Base-by-base conservation (phyloP, 495 filamentous ascomycete species). In the Trichoderma gamsii region DNA sequence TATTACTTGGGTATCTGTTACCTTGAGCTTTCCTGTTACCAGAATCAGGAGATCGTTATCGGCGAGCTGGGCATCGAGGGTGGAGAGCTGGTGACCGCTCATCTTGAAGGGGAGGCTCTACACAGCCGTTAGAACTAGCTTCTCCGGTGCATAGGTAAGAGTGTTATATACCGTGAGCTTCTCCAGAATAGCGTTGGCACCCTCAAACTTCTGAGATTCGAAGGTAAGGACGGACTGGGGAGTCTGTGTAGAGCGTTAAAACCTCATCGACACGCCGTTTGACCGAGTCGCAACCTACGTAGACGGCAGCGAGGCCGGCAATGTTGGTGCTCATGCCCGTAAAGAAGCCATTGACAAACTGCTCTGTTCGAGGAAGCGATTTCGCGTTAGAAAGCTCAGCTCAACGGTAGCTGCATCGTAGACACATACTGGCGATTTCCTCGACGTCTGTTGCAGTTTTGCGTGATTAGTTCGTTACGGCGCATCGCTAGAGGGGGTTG, bases 151-250 rank as follows among this genome's bases (percentile, higher is more conserved):
- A 16, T 16, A 27, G 2, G 25, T 25, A 13, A 9, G 18, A 16
- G 63, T 15, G 15, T 23, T 65, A 66, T 52, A 63, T 79, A 97
- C 94, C 52, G 71, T 72, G 67, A 97, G 82, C 84, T 97, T 97
- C 74, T 90, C 85, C 46, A 88, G 75, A 74, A 99, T 97, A 1
- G 67, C 71, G 1, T 27, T 69, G 4, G 79, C 76, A 69, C 93
- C 93, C 70, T 83, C 80, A 41, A 84, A 69, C 16, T 87, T 82
- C 38, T 72, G 65, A 43, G 79, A 85, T 85, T 99, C 91, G 75
- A 97, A 98, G 32, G 94, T 98, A 82, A 98, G 83, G 90, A 96
- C 96, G 52, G 95, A 98, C 56, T 88, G 75, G 1, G 89, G 85
- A 69, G 92, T 88, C 94, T 98, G 66, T 76, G 29, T 16, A 32